Percentiles rank a stretch among this genome's conserved stretches.
Conservation (phyloP, 1,284 basidiomycete species). For the Ustanciosporium gigantosporum region DNA sequence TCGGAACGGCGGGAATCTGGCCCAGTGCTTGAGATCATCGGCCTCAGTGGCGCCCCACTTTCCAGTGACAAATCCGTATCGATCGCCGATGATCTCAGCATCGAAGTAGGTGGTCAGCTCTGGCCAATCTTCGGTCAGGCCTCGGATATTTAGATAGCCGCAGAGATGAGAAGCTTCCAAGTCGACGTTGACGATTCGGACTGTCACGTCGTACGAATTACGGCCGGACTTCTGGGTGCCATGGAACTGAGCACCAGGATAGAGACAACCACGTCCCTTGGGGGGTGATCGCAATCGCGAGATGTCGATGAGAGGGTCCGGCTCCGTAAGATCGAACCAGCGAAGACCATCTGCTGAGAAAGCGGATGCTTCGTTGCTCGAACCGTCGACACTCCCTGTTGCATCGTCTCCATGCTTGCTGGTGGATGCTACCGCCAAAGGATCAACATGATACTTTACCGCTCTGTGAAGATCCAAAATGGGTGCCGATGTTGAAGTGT, state of each 20-base stretch:
- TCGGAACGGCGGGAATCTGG: conserved; percentile 47
- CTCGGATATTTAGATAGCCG: conserved; percentile 59
- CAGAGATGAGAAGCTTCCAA: conserved; percentile 50
- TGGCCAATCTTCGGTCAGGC: conserved; percentile 59
- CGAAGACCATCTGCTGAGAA: conserved; percentile 1
- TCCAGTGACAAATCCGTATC: conserved; percentile 50
- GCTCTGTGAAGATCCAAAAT: conserved; percentile 12
- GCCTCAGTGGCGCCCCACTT: conserved; percentile 57
- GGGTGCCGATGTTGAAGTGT: conserved; percentile 16
- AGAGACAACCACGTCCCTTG: conserved; percentile 45
- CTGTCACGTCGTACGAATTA: conserved; percentile 56
- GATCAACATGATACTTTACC: conserved; percentile 17
- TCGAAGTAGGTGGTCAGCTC: conserved; percentile 60
- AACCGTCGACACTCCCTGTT: neutral
- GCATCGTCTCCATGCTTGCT: neutral
- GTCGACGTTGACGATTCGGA: conserved; percentile 56
- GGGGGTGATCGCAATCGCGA: conserved; percentile 26
- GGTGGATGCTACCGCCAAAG: neutral
- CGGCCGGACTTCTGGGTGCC: conserved; percentile 54
- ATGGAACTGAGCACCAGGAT: conserved; percentile 52
- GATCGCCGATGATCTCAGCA: conserved; percentile 55
- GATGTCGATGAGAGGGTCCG: conserved; percentile 43
- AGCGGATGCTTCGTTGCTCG: neutral
- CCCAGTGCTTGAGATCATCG: conserved; percentile 57
- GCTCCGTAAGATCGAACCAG: conserved; percentile 42